Evolutionary conservation across 2,329 filamentous ascomycete species (phyloP).

Genomic region (Chaetothyriales sp.): DNA sequence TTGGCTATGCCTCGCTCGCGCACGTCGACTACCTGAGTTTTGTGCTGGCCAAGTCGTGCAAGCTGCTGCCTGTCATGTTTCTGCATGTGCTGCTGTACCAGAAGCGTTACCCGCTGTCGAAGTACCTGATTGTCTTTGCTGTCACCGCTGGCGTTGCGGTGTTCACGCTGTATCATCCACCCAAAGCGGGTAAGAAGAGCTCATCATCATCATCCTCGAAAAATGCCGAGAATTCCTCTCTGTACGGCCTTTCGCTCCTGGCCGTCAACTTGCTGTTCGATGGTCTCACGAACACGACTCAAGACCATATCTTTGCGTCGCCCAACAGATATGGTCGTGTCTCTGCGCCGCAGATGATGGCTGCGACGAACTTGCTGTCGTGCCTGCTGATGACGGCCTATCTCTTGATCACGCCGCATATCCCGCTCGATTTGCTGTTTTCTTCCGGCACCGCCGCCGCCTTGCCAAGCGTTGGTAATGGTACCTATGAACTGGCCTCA

Average conservation of each 20-base stretch:
- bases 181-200: constrained; percentile 36
- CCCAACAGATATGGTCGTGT: constrained; percentile 55
- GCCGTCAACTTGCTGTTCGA: constrained; percentile 87
- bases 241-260: constrained; percentile 59
- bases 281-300: constrained; percentile 87
- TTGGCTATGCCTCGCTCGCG: constrained; percentile 79
- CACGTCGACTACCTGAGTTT: constrained; percentile 98
- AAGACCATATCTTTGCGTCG: constrained; percentile 77
- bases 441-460: too few relatives aligned
- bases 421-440: constrained; percentile 55
- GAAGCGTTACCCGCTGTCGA: constrained; percentile 80
- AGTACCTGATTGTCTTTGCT: constrained; percentile 81
- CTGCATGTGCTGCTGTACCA: constrained; percentile 86
- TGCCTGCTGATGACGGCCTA: constrained; percentile 63
- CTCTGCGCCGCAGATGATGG: constrained; percentile 97
- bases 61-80: constrained; percentile 94
- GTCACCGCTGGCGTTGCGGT: constrained; percentile 87
- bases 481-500: constrained; percentile 56
- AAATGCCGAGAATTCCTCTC: constrained; percentile 49
- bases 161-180: constrained; percentile 74
- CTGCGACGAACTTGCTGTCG: constrained; percentile 81
- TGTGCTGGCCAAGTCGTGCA: constrained; percentile 94
- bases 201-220: too few relatives aligned
- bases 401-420: constrained; percentile 61
- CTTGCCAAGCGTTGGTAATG: constrained; percentile 23